Evolutionary conservation across 2,329 filamentous ascomycete species (phyloP), one percentile per base, ranked within the genome.

Genomic region (Epicoccum sorghinum): DNA sequence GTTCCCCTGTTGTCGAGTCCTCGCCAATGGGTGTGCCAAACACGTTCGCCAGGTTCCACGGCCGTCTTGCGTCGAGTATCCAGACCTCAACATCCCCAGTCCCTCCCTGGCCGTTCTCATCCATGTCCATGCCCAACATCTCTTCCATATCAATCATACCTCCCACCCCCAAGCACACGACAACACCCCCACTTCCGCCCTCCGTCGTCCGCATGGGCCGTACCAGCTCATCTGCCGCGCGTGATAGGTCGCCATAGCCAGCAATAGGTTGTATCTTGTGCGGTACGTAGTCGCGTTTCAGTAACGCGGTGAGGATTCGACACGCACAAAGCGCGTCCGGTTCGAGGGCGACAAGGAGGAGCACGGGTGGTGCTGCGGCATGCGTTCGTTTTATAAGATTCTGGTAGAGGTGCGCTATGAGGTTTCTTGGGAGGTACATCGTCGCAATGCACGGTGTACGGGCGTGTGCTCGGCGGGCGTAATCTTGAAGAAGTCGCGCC

Each of bases 191-290:
- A 63, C 84, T 88, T 8, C 93, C 93, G 23, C 93, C 93, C 52
- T 89, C 84, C 27, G 86, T 86, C 69, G 89, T 87, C 81, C 91
- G 93, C 90, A 97, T 92, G 9, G 92, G 92, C 49, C 82, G 83
- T 36, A 97, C 89, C 39, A 96, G 82, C 62, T 93, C 87, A 68
- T 85, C 84, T 40, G 93, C 93, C 22, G 89, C 89, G 64, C 86
- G 87, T 69, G 90, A 84, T 41, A 99, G 85, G 73, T 98, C 95
- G 61, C 86, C 88, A 85, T 97, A 98, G 50, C 95, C 95, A 18
- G 91, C 86, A 49, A 99, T 89, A 1, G 95, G 95, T 69, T 97
- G 91, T 69, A 98, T 96, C 77, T 97, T 98, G 79, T 98, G 93
- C 12, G 89, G 90, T 65, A 99, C 96, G 72, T 96, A 98, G 80